Percentiles rank a stretch among this genome's conserved stretches.
phyloP scores from a whole-genome alignment of 345 rosid genomes.

The Physaria fendleri region DNA sequence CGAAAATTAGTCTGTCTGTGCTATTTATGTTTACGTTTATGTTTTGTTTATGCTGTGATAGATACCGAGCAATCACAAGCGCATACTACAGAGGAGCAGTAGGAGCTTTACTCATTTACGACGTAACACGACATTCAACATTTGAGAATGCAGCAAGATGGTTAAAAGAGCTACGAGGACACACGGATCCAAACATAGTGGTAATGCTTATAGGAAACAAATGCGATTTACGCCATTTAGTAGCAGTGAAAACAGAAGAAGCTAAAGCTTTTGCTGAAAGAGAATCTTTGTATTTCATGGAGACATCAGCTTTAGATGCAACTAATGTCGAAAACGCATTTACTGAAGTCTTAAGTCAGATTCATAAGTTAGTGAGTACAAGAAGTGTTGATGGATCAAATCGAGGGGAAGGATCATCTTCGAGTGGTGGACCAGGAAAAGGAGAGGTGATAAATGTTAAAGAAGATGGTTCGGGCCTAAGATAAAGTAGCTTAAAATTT shows the following conservation, averaged over 20 bases:
- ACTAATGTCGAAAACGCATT: conserved; percentile 53
- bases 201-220: conserved; percentile 69
- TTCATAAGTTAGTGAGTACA: conserved; percentile 46
- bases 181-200: conserved; percentile 54
- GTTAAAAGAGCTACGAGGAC: conserved; percentile 50
- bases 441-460: conserved; percentile 33
- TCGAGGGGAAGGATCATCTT: conserved; percentile 28
- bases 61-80: conserved; percentile 63
- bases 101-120: conserved; percentile 56
- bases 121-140: conserved; percentile 51
- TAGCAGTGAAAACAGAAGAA: conserved; percentile 49
- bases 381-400: conserved; percentile 47
- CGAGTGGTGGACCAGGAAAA: conserved; percentile 19
- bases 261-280: conserved; percentile 50
- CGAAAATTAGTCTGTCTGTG: not conserved
- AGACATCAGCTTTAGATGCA: conserved; percentile 51
- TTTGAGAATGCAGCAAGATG: conserved; percentile 62
- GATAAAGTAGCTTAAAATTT: not conserved
- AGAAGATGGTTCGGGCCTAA: too few species aligned
- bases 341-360: conserved; percentile 50
- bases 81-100: conserved; percentile 68
- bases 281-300: conserved; percentile 49
- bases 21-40: not conserved
- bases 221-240: conserved; percentile 53
- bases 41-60: conserved; percentile 3